Base-by-base conservation (phyloP, 257 asterid species). In the Solanum neorickii region DNA sequence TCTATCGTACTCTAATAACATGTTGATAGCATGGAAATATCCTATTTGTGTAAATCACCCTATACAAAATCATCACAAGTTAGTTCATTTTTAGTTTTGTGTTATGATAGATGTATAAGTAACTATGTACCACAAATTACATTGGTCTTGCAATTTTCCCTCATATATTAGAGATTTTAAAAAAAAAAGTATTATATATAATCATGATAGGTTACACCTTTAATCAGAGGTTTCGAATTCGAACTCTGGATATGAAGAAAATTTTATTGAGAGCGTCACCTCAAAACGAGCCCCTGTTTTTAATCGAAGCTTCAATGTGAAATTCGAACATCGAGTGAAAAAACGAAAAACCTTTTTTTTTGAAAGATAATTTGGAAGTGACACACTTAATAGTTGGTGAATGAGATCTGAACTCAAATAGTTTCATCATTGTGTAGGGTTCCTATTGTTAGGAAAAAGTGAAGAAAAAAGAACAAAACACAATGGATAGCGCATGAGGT, bases 251-350 rank as follows among this genome's bases (percentile, higher is more conserved):
- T 7, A 41, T 41, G 44, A 3, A 41, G 44, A 41, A 41, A 41
- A 9, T 41, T 11, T 7, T 41, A 9, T 15, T 49, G 21, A 8
- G 60, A 49, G 60, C 21, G 0, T 1, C 60, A 15, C 2, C 8
- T 0, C 21, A 0, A 7, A 49, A 49, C 8, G 9, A 5, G 21
- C 21, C 0, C 0, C 0, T 0, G 3, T 2, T 5, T 49, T 49
- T 49, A 49, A 0, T 49, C 3, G 1, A 0, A 49, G 21, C 60
- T 49, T 7, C 0, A 5, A 49, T 14, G 1, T 15, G 8, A 3
- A 1, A 2, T 49, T 14, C 3, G 1, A 2, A 49, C 21, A 49
- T 6, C 21, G 59, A 18, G 21, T 4, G 5, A 33, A 33, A 33
- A 33, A 33, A 0, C 4, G 1, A 33, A 33, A 3, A 3, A 33